Evolutionary conservation across 371 early-diverging fungal genomes (phyloP).

Genomic region (Apophysomyces ossiformis): DNA sequence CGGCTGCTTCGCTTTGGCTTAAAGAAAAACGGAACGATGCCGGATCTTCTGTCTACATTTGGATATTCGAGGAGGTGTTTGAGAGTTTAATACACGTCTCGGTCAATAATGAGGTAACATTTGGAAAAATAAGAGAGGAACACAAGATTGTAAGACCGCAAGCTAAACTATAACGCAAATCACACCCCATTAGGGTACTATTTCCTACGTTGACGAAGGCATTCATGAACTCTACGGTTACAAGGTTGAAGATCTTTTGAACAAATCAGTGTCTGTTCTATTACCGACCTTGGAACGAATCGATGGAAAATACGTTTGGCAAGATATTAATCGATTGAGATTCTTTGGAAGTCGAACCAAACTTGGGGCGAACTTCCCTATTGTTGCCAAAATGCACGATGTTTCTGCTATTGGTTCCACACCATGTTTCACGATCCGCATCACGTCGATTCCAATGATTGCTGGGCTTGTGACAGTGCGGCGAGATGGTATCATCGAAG

Average conservation of each 20-base stretch:
- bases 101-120: constrained; percentile 34
- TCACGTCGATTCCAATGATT: constrained; percentile 72
- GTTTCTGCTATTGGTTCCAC: constrained; percentile 27
- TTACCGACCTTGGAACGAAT: constrained; percentile 46
- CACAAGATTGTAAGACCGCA: not conserved
- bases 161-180: not conserved
- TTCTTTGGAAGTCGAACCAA: constrained; percentile 67
- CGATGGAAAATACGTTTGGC: constrained; percentile 8
- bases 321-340: constrained; percentile 53
- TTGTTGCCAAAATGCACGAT: constrained; percentile 55
- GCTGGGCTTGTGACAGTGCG: constrained; percentile 70
- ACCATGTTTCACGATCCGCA: constrained; percentile 39
- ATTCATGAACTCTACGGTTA: constrained; percentile 63
- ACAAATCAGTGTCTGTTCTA: constrained; percentile 44
- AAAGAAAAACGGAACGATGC: constrained; percentile 62
- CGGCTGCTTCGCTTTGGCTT: constrained; percentile 72
- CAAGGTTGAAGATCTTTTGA: constrained; percentile 49
- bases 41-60: constrained; percentile 64
- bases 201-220: constrained; percentile 54
- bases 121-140: constrained; percentile 6
- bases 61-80: constrained; percentile 75
- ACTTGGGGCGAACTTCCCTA: constrained; percentile 62
- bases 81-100: constrained; percentile 52
- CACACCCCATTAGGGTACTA: constrained; percentile 46
- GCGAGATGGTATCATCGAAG: constrained; percentile 58